Evolutionary conservation across 2,329 filamentous ascomycete genomes (phyloP).

Genomic region (Mycocentrospora acerina): DNA sequence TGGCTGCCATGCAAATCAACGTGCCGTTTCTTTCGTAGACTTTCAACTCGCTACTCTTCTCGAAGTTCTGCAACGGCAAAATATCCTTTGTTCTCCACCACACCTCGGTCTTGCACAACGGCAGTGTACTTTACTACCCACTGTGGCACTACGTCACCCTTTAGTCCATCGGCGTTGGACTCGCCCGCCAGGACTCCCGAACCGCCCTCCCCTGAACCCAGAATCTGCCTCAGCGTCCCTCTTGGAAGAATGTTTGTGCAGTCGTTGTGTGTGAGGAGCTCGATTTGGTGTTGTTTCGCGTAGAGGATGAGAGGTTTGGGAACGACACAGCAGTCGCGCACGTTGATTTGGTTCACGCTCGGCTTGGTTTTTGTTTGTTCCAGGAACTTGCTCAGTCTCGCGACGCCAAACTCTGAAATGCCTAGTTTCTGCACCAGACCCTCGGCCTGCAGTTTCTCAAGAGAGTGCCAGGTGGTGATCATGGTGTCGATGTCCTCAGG

Average conservation of each 20-base stretch:
- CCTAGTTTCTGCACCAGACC: constrained; percentile 76
- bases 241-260: constrained; percentile 86
- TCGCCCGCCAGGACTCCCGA: constrained; percentile 74
- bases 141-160: constrained; percentile 78
- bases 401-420: constrained; percentile 86
- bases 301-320: constrained; percentile 82
- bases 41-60: constrained; percentile 7
- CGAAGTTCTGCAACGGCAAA: constrained; percentile 79
- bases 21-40: too few relatives aligned
- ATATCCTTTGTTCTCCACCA: constrained; percentile 98
- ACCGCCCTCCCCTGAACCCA: constrained; percentile 71
- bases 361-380: constrained; percentile 70
- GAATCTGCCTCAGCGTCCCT: constrained; percentile 79
- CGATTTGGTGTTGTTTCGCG: constrained; percentile 80
- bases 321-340: constrained; percentile 93
- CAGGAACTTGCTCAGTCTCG: constrained; percentile 78
- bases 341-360: constrained; percentile 91
- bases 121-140: constrained; percentile 99
- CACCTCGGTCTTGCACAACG: constrained; percentile 87
- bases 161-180: constrained; percentile 58
- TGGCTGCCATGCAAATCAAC: too few relatives aligned
- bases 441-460: constrained; percentile 72
- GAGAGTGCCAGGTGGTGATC: constrained; percentile 66
- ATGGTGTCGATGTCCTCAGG: constrained; percentile 61
- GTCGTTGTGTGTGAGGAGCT: constrained; percentile 91